Base-by-base conservation (phyloP, 2,329 filamentous ascomycete genomes). In the Sordariomycetes sp. region DNA sequence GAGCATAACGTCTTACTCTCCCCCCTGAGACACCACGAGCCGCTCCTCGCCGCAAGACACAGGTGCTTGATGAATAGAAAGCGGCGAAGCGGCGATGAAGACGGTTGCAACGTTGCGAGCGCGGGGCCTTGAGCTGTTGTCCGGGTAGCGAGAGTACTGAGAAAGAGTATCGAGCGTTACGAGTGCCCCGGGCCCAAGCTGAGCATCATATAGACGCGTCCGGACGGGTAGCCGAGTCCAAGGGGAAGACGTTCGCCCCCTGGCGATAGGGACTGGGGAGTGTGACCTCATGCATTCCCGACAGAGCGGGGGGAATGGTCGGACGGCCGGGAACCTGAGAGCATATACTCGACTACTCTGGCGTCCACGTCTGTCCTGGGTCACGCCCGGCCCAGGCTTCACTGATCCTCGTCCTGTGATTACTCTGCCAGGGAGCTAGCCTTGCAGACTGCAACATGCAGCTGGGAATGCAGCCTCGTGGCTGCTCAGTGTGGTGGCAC, bases 141-240 rank as follows among this genome's bases (percentile, higher is more conserved):
- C n/a, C n/a, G n/a, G n/a, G 55, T 36, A 25, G 64, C 62, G 55
- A 69, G 65, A 22, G 66, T 64, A 7, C 60, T 61, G 0, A 77
- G 76, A 60, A 67, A 71, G 50, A 74, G 78, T 66, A 65, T 74
- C 56, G 66, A 72, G 61, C 75, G 77, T 66, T 78, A 75, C 61
- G 67, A 65, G 24, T 74, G 68, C 62, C 60, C 74, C 59, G 70
- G 70, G 17, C 69, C 73, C 61, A 66, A 68, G 13, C 63, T 74
- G 54, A 64, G 63, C 45, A 71, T 58, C 72, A 72, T 61, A 57
- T 73, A 28, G 59, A 50, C 60, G 56, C 10, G 10, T 15, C 13
- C 3, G 17, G 10, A 12, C 22, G 22, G 45, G n/a, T 50, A 24
- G n/a, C 20, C 20, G n/a, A 5, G 13, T 15, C 13, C 39, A 45